These are phyloP conservation scores for Panicum hallii DNA, from an alignment of 202 grass and related monocot species.

Conservation along the genomic window DNA sequence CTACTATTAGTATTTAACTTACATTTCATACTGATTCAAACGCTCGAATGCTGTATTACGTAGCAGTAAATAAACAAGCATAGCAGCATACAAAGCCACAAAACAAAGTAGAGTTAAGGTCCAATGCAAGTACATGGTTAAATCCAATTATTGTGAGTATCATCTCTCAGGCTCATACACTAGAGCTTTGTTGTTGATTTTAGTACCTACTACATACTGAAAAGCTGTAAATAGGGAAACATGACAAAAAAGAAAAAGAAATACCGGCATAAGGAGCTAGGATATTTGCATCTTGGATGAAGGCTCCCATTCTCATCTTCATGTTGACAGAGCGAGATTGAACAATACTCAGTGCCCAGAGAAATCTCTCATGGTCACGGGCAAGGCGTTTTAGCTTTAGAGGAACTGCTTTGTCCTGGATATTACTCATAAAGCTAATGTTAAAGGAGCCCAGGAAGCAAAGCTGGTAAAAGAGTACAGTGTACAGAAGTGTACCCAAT, in stretches of 20 bases:
- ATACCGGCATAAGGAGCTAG: conserved; percentile 95
- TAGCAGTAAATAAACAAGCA: conserved; percentile 16
- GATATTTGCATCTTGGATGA: conserved; percentile 84
- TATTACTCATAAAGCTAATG: conserved; percentile 43
- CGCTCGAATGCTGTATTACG: background rate
- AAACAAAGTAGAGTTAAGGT: conserved; percentile 1
- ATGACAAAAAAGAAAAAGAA: background rate
- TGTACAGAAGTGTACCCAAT: conserved; percentile 76
- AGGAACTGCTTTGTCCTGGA: conserved; percentile 77
- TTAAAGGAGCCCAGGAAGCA: conserved; percentile 43
- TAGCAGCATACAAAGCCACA: background rate
- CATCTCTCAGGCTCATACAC: background rate
- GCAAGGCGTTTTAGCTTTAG: conserved; percentile 94
- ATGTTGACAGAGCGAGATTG: conserved; percentile 75
- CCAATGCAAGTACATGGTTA: background rate
- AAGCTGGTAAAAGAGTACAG: conserved; percentile 44
- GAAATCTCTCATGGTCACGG: conserved; percentile 85
- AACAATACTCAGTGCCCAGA: conserved; percentile 86
- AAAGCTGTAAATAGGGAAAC: conserved; percentile 12
- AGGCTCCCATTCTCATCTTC: conserved; percentile 86
- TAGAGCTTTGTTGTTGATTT: conserved; percentile 23
- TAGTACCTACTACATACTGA: background rate
- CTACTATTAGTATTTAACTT: conserved; percentile 12
- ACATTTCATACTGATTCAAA: conserved; percentile 18
- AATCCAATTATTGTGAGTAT: conserved; percentile 1